Percentiles rank a stretch among this genome's conserved stretches.
phyloP scores from a whole-genome alignment of 495 filamentous ascomycete species.

The Xylaria flabelliformis region DNA sequence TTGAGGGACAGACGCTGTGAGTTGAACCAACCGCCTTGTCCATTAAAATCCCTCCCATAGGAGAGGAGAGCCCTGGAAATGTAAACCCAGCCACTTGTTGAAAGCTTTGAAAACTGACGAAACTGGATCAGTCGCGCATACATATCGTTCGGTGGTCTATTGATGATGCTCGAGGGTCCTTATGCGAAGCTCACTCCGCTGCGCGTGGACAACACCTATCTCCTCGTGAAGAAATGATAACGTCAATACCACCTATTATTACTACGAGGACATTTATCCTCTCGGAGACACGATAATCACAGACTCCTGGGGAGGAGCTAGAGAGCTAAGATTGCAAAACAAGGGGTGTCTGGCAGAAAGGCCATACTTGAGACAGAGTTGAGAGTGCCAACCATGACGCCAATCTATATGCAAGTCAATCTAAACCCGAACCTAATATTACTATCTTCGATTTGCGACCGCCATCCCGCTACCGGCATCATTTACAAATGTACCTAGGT shows the following conservation, averaged over 20 bases:
- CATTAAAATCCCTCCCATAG: too few species aligned
- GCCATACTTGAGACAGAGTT: not conserved
- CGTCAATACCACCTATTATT: not conserved
- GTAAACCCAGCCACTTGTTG: not conserved
- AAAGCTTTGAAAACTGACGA: constrained; percentile 32
- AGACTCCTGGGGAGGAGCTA: constrained; percentile 23
- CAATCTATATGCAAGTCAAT: constrained; percentile 25
- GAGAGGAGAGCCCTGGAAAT: not conserved
- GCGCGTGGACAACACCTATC: constrained; percentile 89
- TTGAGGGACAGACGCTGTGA: constrained; percentile 82
- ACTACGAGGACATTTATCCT: not conserved
- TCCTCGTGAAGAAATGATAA: constrained; percentile 88
- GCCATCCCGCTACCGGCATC: constrained; percentile 5
- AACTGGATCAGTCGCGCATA: constrained; percentile 75
- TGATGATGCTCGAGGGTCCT: constrained; percentile 89
- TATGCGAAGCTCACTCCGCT: constrained; percentile 94
- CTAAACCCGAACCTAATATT: constrained; percentile 14
- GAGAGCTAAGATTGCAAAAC: constrained; percentile 19
- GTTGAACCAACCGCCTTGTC: constrained; percentile 37
- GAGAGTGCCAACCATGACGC: constrained; percentile 10
- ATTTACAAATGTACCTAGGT: constrained; percentile 12
- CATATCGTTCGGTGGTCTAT: constrained; percentile 87
- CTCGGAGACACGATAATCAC: constrained; percentile 5
- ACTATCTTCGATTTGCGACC: not conserved
- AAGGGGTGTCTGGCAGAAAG: not conserved